Percentiles rank a stretch among this genome's conserved stretches.
These are phyloP conservation scores for Teratosphaeria destructans DNA, from an alignment of 2,329 filamentous ascomycete species.

Conservation along the genomic window DNA sequence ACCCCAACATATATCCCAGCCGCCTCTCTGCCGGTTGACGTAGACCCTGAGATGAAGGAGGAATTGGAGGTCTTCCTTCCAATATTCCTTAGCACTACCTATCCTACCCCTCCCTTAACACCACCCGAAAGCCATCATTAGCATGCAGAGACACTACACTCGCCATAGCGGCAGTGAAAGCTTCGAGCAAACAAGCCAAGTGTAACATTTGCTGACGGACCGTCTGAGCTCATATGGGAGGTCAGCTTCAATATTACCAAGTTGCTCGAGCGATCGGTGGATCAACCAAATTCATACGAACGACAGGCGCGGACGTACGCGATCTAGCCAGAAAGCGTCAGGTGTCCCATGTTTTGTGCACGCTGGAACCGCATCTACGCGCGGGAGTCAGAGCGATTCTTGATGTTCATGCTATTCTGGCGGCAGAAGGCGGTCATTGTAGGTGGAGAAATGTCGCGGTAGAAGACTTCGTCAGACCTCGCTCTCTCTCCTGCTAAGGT, in stretches of 20 bases:
- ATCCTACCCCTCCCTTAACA: background rate
- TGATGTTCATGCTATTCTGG: too few relatives aligned
- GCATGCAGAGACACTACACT: background rate
- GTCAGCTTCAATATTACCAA: background rate
- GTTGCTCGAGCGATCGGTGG: background rate
- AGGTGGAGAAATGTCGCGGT: slow-evolving; percentile 11
- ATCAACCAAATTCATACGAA: background rate
- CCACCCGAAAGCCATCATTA: background rate
- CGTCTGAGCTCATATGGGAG: background rate
- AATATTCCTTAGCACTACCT: too few relatives aligned
- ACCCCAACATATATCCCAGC: too few relatives aligned
- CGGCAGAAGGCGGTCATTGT: background rate
- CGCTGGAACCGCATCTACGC: too few relatives aligned
- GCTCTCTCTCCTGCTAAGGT: too few relatives aligned
- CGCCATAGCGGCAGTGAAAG: background rate
- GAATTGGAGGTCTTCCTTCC: too few relatives aligned
- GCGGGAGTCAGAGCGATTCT: too few relatives aligned
- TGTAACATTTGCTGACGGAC: background rate
- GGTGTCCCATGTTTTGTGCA: too few relatives aligned
- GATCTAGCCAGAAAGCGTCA: slow-evolving; percentile 26
- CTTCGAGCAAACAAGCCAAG: background rate
- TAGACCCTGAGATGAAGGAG: too few relatives aligned
- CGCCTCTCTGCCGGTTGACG: too few relatives aligned
- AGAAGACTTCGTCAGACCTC: slow-evolving; percentile 21
- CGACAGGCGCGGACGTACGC: background rate